Evolutionary conservation across 1,139 yeast species (phyloP).

Genomic region (Pichia sp.): DNA sequence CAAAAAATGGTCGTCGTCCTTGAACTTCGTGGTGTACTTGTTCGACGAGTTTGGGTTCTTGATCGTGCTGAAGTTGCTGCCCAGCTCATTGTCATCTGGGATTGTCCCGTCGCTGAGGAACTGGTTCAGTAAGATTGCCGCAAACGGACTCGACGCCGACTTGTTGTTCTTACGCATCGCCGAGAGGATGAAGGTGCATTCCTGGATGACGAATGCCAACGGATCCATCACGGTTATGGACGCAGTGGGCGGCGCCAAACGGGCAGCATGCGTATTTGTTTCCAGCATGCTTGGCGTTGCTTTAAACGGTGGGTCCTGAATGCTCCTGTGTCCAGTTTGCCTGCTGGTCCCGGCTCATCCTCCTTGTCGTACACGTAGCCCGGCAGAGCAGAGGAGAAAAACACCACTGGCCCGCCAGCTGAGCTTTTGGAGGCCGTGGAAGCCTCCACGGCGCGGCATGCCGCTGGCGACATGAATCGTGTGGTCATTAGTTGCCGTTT

Average conservation of each 20-base stretch:
- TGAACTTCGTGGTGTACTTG: slow-evolving; percentile 24
- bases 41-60: slow-evolving; percentile 27
- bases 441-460: neutral
- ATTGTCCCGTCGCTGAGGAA: slow-evolving; percentile 31
- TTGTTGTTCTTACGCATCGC: slow-evolving; percentile 88
- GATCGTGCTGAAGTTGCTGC: slow-evolving; percentile 2
- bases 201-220: slow-evolving; percentile 78
- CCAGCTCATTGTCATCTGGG: slow-evolving; percentile 11
- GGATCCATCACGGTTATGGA: slow-evolving; percentile 46
- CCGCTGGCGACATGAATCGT: neutral
- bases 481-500: too few species aligned
- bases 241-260: neutral
- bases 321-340: too few species aligned
- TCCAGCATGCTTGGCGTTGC: too few species aligned
- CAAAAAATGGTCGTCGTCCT: slow-evolving; percentile 59
- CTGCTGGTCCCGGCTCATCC: too few species aligned
- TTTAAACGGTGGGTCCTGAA: too few species aligned
- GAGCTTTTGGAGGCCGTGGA: too few species aligned
- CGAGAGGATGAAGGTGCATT: slow-evolving; percentile 80
- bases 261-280: neutral
- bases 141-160: slow-evolving; percentile 66
- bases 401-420: too few species aligned
- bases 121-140: slow-evolving; percentile 68
- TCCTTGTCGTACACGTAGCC: too few species aligned
- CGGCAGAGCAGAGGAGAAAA: too few species aligned